Base-by-base conservation (phyloP, 441 rosid species). In the Croton setiger region DNA sequence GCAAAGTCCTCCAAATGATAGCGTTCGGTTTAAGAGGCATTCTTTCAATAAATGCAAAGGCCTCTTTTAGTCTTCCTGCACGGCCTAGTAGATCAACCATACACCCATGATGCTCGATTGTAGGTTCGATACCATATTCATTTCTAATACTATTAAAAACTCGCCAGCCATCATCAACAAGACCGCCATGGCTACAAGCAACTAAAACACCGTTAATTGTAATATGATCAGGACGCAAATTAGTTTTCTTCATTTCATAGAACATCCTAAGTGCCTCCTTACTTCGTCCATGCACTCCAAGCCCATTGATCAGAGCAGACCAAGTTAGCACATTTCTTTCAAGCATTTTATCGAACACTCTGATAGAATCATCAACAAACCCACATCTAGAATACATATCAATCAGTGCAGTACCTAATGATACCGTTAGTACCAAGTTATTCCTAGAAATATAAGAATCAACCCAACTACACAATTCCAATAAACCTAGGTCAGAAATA, bases 361-460 rank as follows among this genome's bases (percentile, higher is more conserved):
- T 81, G 20, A 70, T 83, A 37, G 96, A 87, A 75, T 81, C 86
- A 21, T 68, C 84, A 75, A 92, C 78, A 62, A 84, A 80, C 49
- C 97, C 97, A 41, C 94, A 88, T 77, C 94, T 88, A 52, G 90
- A 82, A 69, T 88, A 85, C 97, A 89, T 89, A 72, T 88, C 86
- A 60, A 89, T 79, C 66, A 84, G 71, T 1, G 91, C 85, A 73
- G 91, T 89, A 71, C 83, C 81, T 39, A 89, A 60, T 69, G 79
- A 85, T 0, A 85, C 84, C 72, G 84, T 89, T 12, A 72, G 71
- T 51, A 67, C 76, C 65, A 78, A 72, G 36, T 84, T 79, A 64
- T 66, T 78, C 0, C 72, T 71, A 55, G 61, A 77, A 57, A 89
- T 78, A 60, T 47, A 65, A 55, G n/a, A 75, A 71, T 78, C 91